These are phyloP conservation scores for Haematococcus sp. DNA, from an alignment of 139 green algal species.

Conservation along the genomic window DNA sequence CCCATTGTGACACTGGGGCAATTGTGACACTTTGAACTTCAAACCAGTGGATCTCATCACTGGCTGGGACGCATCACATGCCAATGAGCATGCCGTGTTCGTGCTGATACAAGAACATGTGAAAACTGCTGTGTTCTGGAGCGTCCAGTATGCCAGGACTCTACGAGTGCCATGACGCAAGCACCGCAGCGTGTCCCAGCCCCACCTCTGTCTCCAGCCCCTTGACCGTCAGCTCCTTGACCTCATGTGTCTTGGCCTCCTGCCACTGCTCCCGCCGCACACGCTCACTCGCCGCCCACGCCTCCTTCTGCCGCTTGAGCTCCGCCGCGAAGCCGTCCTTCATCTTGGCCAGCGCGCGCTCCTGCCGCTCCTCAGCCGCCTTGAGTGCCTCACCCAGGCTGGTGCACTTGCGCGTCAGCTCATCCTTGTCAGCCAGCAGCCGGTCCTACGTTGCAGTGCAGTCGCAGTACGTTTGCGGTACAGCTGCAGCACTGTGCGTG, in stretches of 20 bases:
- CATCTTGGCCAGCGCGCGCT: conserved; percentile 34
- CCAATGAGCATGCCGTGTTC: too few species aligned
- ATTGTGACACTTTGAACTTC: too few species aligned
- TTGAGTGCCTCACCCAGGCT: conserved; percentile 5
- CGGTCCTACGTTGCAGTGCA: conserved; percentile 8
- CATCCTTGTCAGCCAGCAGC: conserved; percentile 58
- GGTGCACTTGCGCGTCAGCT: conserved; percentile 23
- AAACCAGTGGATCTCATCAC: too few species aligned
- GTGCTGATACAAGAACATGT: too few species aligned
- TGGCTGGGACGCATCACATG: too few species aligned
- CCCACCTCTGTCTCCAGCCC: conserved; percentile 52
- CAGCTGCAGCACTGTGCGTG: too few species aligned
- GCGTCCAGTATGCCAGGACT: too few species aligned
- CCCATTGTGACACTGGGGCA: too few species aligned
- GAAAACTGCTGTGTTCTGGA: too few species aligned
- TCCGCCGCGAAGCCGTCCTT: conserved; percentile 52
- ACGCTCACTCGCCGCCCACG: conserved; percentile 46
- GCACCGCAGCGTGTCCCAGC: not conserved
- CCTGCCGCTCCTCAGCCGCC: conserved; percentile 31
- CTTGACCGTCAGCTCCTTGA: conserved; percentile 69
- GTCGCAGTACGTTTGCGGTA: too few species aligned
- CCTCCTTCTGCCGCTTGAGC: conserved; percentile 48
- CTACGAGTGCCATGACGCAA: too few species aligned
- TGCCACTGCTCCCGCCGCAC: conserved; percentile 51
- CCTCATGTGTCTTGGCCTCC: conserved; percentile 55